Evolutionary conservation across 352 stramenopile genomes (phyloP).

Genomic region (Globisporangium mamillatum): DNA sequence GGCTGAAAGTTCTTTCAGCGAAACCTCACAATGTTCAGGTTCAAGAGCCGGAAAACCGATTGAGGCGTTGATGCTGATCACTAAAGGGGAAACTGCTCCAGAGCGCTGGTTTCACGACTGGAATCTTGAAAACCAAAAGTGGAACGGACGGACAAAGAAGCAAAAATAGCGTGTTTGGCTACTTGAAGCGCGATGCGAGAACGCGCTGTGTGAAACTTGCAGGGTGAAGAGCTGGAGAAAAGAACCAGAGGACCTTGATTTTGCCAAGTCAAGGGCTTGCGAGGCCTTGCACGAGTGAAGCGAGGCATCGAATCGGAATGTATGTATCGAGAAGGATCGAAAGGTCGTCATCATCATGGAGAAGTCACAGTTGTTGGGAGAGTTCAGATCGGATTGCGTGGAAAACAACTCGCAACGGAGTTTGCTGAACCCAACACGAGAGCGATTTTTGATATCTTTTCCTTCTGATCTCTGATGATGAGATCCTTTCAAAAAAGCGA

Average conservation of each 20-base stretch:
- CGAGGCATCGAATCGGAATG: neutral
- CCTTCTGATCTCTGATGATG: neutral
- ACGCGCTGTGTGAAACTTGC: neutral
- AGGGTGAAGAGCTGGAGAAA: neutral
- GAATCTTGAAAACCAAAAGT: neutral
- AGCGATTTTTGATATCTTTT: constrained; percentile 1
- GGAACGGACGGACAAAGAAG: neutral
- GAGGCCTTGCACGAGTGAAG: neutral
- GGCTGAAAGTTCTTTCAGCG: neutral
- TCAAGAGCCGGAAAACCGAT: neutral
- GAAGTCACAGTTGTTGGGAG: neutral
- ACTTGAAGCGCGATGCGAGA: neutral
- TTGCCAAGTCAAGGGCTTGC: neutral
- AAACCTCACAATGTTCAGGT: neutral
- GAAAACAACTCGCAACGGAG: neutral
- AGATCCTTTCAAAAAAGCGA: neutral
- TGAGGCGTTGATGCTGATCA: neutral
- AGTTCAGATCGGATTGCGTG: neutral
- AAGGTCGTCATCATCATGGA: neutral
- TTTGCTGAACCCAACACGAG: neutral
- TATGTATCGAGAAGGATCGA: neutral
- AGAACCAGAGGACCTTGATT: too few species aligned
- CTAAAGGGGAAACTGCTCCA: neutral
- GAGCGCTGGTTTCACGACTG: neutral
- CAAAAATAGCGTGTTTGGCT: neutral